Conservation (phyloP, 441 rosid species). For the Euphorbia celastroides region DNA sequence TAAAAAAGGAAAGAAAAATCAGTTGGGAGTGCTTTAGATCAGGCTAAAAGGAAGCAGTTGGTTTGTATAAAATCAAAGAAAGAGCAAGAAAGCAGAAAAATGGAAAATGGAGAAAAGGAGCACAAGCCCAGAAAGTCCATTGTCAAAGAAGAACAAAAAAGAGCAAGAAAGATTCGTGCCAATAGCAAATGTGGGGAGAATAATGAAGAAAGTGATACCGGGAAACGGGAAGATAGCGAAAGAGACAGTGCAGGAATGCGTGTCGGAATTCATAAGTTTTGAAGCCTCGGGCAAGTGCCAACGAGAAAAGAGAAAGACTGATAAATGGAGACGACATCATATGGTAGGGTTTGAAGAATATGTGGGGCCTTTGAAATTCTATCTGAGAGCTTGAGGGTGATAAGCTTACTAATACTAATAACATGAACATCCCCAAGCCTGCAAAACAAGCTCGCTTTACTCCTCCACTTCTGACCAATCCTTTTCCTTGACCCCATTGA, state of each 20-base stretch:
- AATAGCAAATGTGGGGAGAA: slow-evolving; percentile 77
- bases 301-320: slow-evolving; percentile 64
- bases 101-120: slow-evolving; percentile 37
- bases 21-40: too few species aligned
- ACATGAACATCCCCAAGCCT: slow-evolving; percentile 26
- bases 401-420: slow-evolving; percentile 58
- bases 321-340: slow-evolving; percentile 71
- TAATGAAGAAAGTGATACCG: slow-evolving; percentile 70
- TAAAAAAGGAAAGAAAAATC: too few species aligned
- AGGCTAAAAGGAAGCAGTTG: too few species aligned
- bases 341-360: slow-evolving; percentile 80
- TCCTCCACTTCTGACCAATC: slow-evolving; percentile 52
- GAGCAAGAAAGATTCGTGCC: slow-evolving; percentile 76
- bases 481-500: slow-evolving; percentile 55
- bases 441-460: slow-evolving; percentile 24
- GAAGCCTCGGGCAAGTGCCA: slow-evolving; percentile 83
- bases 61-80: too few species aligned
- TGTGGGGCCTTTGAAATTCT: slow-evolving; percentile 46
- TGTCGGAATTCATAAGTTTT: slow-evolving; percentile 76
- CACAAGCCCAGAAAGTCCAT: slow-evolving; percentile 48
- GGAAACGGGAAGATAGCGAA: slow-evolving; percentile 65
- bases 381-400: slow-evolving; percentile 74
- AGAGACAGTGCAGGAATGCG: slow-evolving; percentile 75
- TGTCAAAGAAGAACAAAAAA: slow-evolving; percentile 36
- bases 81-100: neutral